Percentiles rank a stretch among this genome's conserved stretches.
These are phyloP conservation scores for Metschnikowia picachoensis DNA, from an alignment of 805 yeast genomes.

Conservation along the genomic window DNA sequence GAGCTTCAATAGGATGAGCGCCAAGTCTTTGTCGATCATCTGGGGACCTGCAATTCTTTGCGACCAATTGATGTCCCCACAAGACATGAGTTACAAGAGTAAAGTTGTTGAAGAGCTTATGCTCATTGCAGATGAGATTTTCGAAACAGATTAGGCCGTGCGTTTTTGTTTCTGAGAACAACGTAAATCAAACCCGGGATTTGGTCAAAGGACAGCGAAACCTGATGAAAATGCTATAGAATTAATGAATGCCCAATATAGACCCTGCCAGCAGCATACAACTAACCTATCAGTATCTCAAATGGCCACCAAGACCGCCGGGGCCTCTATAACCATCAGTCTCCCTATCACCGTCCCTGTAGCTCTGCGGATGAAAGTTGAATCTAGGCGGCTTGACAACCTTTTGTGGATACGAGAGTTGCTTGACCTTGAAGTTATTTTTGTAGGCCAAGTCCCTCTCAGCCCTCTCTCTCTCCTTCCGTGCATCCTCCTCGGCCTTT, in stretches of 20 bases:
- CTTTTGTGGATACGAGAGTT: constrained; percentile 20
- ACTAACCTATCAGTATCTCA: constrained; percentile 7
- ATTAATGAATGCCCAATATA: background rate
- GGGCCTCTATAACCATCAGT: constrained; percentile 2
- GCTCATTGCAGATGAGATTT: constrained; percentile 76
- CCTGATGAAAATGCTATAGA: background rate
- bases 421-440: constrained; percentile 28
- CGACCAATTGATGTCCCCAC: constrained; percentile 59
- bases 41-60: constrained; percentile 92
- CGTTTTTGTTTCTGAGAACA: no score
- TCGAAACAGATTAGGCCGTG: constrained; percentile 24
- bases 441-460: constrained; percentile 22
- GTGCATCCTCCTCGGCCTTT: constrained; percentile 14
- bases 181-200: no score
- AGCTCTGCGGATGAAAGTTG: constrained; percentile 16
- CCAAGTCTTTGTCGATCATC: constrained; percentile 76
- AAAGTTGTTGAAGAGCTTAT: constrained; percentile 81
- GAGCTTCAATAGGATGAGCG: constrained; percentile 72
- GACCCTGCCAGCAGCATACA: background rate
- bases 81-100: constrained; percentile 73
- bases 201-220: no score
- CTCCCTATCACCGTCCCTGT: constrained; percentile 7
- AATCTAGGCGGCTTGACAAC: constrained; percentile 36
- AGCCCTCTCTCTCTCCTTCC: constrained; percentile 16
- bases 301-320: constrained; percentile 7